Evolutionary conservation across 208 protist genomes (phyloP).

Genomic region (Herpetomonas samuelpessoai): DNA sequence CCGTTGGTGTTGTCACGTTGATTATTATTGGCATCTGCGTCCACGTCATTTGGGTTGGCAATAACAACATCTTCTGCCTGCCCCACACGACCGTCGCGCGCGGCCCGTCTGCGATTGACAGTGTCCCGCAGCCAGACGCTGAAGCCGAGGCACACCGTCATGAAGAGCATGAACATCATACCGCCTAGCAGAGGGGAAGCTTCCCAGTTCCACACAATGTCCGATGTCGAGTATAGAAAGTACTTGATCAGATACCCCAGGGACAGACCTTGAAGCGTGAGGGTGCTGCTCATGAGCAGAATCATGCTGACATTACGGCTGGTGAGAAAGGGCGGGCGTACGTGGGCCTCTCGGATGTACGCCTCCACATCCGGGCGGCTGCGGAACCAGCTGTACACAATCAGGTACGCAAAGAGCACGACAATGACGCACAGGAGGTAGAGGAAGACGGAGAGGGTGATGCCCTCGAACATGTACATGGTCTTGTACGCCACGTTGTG

Average conservation of each 20-base stretch:
- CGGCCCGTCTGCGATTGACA: not conserved
- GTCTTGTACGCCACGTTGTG: conserved; percentile 54
- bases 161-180: conserved; percentile 31
- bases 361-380: conserved; percentile 37
- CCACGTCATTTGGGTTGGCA: conserved; percentile 5
- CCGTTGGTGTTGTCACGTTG: not conserved
- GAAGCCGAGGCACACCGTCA: conserved; percentile 13
- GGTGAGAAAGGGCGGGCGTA: conserved; percentile 61
- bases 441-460: conserved; percentile 49
- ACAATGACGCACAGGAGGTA: conserved; percentile 45
- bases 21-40: not conserved
- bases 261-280: conserved; percentile 48
- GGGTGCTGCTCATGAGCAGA: conserved; percentile 22
- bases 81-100: not conserved
- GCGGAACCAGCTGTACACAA: conserved; percentile 70
- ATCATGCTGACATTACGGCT: conserved; percentile 29
- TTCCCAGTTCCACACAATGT: conserved; percentile 75
- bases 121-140: conserved; percentile 6
- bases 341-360: conserved; percentile 45
- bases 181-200: conserved; percentile 58
- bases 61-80: conserved; percentile 7
- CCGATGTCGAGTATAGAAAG: conserved; percentile 57
- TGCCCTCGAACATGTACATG: conserved; percentile 53
- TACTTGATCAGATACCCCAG: conserved; percentile 60
- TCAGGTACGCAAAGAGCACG: conserved; percentile 34